A percentile compares a stretch with the other conserved stretches of the same genome.
phyloP scores from a whole-genome alignment of 2,329 filamentous ascomycete genomes.

The Xylaria arbuscula region DNA sequence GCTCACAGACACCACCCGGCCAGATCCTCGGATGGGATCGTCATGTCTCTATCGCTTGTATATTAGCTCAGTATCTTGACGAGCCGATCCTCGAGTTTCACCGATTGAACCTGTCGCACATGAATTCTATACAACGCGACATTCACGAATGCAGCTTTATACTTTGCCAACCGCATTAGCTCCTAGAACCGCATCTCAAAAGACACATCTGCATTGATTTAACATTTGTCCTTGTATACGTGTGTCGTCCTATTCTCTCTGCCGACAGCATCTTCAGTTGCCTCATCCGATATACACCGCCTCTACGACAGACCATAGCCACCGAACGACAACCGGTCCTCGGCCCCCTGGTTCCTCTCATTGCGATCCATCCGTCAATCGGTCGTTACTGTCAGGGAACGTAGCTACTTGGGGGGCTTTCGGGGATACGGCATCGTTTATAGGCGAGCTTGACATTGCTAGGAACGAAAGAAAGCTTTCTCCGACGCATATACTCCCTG shows the following conservation, averaged over 20 bases:
- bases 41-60: slow-evolving; percentile 28
- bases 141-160: slow-evolving; percentile 5
- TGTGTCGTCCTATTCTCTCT: slow-evolving; percentile 13
- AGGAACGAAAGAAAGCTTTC: background rate
- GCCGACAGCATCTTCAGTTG: slow-evolving; percentile 7
- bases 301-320: slow-evolving; percentile 14
- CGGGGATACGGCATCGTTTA: slow-evolving; percentile 1
- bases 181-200: slow-evolving; percentile 10
- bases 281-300: slow-evolving; percentile 23
- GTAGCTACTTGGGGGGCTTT: background rate
- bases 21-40: slow-evolving; percentile 18
- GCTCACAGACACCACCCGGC: slow-evolving; percentile 17
- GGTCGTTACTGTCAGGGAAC: background rate
- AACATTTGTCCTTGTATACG: slow-evolving; percentile 19
- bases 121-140: slow-evolving; percentile 20
- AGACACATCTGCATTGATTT: slow-evolving; percentile 18
- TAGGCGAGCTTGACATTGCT: background rate
- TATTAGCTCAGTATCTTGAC: slow-evolving; percentile 26
- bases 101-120: slow-evolving; percentile 21
- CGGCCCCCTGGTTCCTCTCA: background rate
- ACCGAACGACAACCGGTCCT: slow-evolving; percentile 21
- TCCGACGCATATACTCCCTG: slow-evolving; percentile 23
- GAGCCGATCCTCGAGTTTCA: slow-evolving; percentile 16
- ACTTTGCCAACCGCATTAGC: slow-evolving; percentile 19
- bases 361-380: slow-evolving; percentile 24